phyloP scores from a whole-genome alignment of 2,329 filamentous ascomycete species.

The Leptographium wingfieldii region DNA sequence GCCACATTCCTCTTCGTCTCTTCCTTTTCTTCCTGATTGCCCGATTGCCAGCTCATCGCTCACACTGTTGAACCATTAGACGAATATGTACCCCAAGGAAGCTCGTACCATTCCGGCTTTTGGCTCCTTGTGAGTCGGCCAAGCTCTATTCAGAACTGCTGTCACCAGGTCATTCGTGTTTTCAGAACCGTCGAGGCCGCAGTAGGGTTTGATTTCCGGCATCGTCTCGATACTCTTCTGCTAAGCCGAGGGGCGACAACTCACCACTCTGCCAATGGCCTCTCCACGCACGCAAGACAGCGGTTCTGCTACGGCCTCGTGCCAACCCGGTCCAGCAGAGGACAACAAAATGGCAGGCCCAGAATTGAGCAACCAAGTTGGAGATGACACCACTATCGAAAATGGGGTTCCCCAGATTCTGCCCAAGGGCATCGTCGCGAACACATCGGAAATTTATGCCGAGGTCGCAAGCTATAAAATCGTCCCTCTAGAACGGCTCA shows the following conservation, averaged over 20 bases:
- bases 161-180: no score
- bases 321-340: background rate
- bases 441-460: constrained; percentile 37
- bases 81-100: background rate
- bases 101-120: background rate
- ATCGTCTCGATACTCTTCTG: background rate
- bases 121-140: background rate
- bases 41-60: background rate
- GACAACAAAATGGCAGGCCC: background rate
- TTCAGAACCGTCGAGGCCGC: background rate
- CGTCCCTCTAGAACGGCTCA: constrained; percentile 39
- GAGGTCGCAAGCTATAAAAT: constrained; percentile 39
- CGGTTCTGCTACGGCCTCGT: background rate
- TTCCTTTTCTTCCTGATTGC: background rate
- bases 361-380: background rate
- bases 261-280: background rate
- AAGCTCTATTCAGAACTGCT: background rate
- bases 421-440: constrained; percentile 45
- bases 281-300: background rate
- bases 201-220: background rate
- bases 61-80: background rate
- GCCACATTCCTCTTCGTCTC: background rate
- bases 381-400: background rate
- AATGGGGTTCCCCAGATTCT: constrained; percentile 28
- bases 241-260: background rate